Base-by-base conservation (phyloP, 2,329 filamentous ascomycete species). In the Trichoderma citrinoviride region DNA sequence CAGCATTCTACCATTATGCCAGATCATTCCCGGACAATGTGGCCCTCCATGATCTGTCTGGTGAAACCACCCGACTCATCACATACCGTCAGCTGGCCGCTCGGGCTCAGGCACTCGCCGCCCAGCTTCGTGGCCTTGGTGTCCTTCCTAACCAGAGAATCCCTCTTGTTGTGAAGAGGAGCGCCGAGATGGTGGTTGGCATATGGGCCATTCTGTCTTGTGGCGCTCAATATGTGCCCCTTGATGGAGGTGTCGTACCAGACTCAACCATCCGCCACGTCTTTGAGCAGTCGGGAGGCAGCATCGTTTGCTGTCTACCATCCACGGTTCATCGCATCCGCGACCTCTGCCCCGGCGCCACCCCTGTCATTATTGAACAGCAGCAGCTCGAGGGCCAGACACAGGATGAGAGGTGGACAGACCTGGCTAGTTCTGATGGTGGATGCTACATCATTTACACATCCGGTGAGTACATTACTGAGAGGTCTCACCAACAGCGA, bases 161-260 rank as follows among this genome's bases (percentile, higher is more conserved):
- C 6, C 82, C 82, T n/a, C 76, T 87, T 27, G 79, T 87, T n/a
- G 81, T 82, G 64, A 82, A 81, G 65, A 78, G 85, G 15, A 81
- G 83, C 44, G 73, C 84, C 54, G 83, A 85, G 67, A 85, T 87
- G 83, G 74, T 86, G 7, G 77, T 85, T 56, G 84, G 81, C 21
- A 85, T 87, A 55, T 76, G 85, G 63, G 84, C 83, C 2, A 77
- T 86, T 19, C 74, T 87, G 40, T 84, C 83, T 64, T 81, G 81
- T 54, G 84, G 85, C 21, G 85, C 81, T 15, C 84, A 87, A 68
- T 87, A 87, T 70, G 79, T 87, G 5, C 85, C 85, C 3, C 77
- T 87, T 2, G 85, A 88, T 66, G 84, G 84, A 41, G 81, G 82
- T 6, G 77, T 84, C 37, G 80, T 82, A 10, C 77, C 82, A 0